Conservation (phyloP, 495 filamentous ascomycete genomes). For the Thozetella sp. region DNA sequence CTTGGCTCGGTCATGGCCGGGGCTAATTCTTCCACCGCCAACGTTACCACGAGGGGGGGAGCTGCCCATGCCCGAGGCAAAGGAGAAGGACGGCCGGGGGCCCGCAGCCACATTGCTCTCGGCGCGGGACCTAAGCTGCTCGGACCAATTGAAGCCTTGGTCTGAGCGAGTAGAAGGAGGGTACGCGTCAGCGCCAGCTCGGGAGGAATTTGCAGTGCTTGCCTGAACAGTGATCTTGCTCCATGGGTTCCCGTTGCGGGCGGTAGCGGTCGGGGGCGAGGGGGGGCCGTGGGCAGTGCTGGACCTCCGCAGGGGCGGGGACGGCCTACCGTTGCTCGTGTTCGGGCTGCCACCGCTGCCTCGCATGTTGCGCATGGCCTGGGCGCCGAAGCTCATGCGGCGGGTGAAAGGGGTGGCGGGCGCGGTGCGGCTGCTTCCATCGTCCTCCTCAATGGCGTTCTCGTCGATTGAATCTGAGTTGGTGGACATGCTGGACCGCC, state of each 20-base stretch:
- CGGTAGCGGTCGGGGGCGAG: conserved; percentile 17
- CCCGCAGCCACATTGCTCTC: conserved; percentile 73
- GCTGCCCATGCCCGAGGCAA: conserved; percentile 28
- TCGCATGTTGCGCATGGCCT: conserved; percentile 66
- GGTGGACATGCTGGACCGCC: conserved; percentile 76
- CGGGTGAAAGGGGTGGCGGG: conserved; percentile 78
- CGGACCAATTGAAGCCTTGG: conserved; percentile 92
- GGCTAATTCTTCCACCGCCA: conserved; percentile 27
- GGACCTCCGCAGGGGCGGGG: conserved; percentile 24
- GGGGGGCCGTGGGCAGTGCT: conserved; percentile 21
- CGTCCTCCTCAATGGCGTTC: conserved; percentile 82
- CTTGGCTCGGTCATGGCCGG: conserved; percentile 68
- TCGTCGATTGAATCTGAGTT: conserved; percentile 83
- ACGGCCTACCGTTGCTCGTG: conserved; percentile 48
- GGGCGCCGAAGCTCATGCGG: conserved; percentile 88
- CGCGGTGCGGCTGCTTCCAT: conserved; percentile 42
- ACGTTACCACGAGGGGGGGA: conserved; percentile 41
- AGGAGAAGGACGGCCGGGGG: conserved; percentile 46
- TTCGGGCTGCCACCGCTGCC: conserved; percentile 42
- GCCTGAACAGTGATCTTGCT: conserved; percentile 39
- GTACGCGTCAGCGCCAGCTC: conserved; percentile 61
- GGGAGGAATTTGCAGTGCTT: conserved; percentile 53
- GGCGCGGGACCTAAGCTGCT: conserved; percentile 86
- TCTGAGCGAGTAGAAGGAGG: conserved; percentile 61
- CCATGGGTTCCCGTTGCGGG: conserved; percentile 23